Percentiles rank a stretch among this genome's conserved stretches.
These are phyloP conservation scores for Amyloporia xantha DNA, from an alignment of 768 basidiomycete genomes.

Conservation along the genomic window DNA sequence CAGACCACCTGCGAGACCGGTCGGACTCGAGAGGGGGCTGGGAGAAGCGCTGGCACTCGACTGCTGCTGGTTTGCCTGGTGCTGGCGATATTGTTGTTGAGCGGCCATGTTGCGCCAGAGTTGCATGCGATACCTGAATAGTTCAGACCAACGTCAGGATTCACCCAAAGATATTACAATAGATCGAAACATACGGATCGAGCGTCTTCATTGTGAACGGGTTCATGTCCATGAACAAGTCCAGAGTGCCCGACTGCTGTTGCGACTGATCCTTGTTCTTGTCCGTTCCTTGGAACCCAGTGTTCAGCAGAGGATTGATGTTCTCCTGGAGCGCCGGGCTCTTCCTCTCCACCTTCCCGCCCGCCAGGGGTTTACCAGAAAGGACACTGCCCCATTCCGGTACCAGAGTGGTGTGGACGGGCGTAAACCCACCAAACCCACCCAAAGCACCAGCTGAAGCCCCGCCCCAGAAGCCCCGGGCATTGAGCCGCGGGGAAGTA, in stretches of 20 bases:
- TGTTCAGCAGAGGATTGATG: constrained; percentile 69
- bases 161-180: constrained; percentile 1
- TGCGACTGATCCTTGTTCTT: constrained; percentile 21
- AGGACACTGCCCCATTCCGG: constrained; percentile 46
- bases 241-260: constrained; percentile 44
- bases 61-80: constrained; percentile 16
- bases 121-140: constrained; percentile 71
- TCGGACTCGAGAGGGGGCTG: constrained; percentile 13
- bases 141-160: background rate
- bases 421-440: constrained; percentile 63
- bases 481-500: constrained; percentile 48
- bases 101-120: constrained; percentile 88
- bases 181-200: constrained; percentile 52
- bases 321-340: constrained; percentile 55
- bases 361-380: constrained; percentile 22
- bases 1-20: constrained; percentile 24
- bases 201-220: constrained; percentile 84
- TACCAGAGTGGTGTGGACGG: constrained; percentile 78
- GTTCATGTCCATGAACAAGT: constrained; percentile 72
- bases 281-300: constrained; percentile 24
- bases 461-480: constrained; percentile 81
- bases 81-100: constrained; percentile 46
- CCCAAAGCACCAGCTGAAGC: constrained; percentile 28
- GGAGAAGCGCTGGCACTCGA: constrained; percentile 1
- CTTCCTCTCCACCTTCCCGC: constrained; percentile 17